Evolutionary conservation across 2,329 filamentous ascomycete species (phyloP).

Genomic region (Apiospora sp.): DNA sequence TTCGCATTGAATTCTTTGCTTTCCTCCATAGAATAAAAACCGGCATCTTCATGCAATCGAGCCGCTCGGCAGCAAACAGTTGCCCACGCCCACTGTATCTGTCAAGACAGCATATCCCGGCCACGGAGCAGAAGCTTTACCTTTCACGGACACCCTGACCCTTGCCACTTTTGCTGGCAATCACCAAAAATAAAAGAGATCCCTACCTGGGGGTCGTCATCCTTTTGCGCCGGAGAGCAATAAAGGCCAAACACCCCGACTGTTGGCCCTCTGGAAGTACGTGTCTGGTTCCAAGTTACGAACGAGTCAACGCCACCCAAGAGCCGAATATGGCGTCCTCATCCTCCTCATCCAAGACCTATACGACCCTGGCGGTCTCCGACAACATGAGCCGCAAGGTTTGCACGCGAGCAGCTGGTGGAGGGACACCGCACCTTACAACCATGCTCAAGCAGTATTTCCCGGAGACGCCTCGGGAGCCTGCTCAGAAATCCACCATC

Average conservation of each 20-base stretch:
- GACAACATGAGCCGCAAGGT: neutral
- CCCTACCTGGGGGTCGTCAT: neutral
- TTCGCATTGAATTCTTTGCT: neutral
- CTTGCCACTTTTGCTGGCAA: neutral
- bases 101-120: neutral
- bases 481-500: constrained; percentile 23
- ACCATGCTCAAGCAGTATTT: neutral
- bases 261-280: neutral
- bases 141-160: neutral
- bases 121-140: too few relatives aligned
- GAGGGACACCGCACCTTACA: neutral
- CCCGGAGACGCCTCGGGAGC: neutral
- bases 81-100: neutral
- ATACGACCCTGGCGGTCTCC: neutral
- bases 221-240: neutral
- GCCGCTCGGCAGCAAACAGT: neutral
- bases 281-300: neutral
- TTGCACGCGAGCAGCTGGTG: neutral
- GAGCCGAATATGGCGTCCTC: neutral
- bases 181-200: neutral
- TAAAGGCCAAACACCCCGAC: neutral
- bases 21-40: neutral
- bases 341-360: neutral
- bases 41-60: neutral
- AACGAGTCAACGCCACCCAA: neutral